phyloP scores from a whole-genome alignment of 2,329 filamentous ascomycete genomes.

The Pestalotiopsis sp. region DNA sequence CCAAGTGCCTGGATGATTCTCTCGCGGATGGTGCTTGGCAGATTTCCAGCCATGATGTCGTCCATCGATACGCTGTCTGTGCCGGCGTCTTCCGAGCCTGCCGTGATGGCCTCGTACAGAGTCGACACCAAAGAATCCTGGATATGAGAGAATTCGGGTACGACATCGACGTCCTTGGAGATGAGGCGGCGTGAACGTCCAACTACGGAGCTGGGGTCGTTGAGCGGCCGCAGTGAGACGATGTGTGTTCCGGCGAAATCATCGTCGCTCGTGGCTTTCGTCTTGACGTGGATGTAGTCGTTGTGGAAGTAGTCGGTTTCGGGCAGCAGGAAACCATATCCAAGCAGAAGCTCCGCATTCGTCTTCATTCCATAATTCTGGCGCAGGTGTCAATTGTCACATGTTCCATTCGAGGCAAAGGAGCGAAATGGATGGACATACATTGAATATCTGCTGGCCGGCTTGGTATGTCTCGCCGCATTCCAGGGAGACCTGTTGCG shows the following conservation, averaged over 20 bases:
- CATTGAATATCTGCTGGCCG: constrained; percentile 52
- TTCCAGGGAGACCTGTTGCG: constrained; percentile 42
- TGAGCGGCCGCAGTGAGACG: constrained; percentile 53
- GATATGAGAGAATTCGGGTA: constrained; percentile 50
- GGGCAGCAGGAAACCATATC: constrained; percentile 63
- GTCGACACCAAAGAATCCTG: constrained; percentile 57
- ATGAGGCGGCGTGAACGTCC: constrained; percentile 42
- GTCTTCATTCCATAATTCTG: constrained; percentile 78
- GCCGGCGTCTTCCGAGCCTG: constrained; percentile 11
- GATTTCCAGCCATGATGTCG: constrained; percentile 46
- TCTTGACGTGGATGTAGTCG: constrained; percentile 61
- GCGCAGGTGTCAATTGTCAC: constrained; percentile 42
- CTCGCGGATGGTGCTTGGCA: constrained; percentile 41
- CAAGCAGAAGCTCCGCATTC: constrained; percentile 70
- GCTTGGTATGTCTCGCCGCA: constrained; percentile 45
- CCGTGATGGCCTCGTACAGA: constrained; percentile 40
- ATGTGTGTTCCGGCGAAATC: constrained; percentile 37
- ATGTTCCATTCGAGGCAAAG: neutral
- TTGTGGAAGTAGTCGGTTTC: constrained; percentile 54
- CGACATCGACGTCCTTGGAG: constrained; percentile 32
- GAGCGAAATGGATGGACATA: neutral
- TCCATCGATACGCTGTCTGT: constrained; percentile 28
- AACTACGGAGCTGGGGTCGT: constrained; percentile 49
- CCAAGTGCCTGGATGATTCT: constrained; percentile 37
- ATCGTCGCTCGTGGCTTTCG: constrained; percentile 35